Base-by-base conservation (phyloP, 2,329 filamentous ascomycete species). In the Epichloe baconii region DNA sequence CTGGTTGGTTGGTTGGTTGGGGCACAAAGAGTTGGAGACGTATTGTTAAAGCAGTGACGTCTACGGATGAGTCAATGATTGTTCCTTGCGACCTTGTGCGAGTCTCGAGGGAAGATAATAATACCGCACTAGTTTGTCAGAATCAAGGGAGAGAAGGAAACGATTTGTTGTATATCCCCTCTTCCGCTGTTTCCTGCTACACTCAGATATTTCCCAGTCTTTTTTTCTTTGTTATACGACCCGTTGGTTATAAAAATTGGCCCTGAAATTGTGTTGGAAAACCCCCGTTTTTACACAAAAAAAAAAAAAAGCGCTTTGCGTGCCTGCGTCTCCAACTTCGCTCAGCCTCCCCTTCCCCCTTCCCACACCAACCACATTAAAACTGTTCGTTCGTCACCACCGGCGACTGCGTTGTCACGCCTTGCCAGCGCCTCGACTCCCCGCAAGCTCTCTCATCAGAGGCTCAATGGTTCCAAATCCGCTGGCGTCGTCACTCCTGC, bases 371-470 rank as follows among this genome's bases (percentile, higher is more conserved):
- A 38, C n/a, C n/a, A 21, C 10, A 5, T 45, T 23, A 31, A 12
- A 42, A 46, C 5, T 44, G n/a, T 35, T 35, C 41, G 41, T 21
- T 43, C n/a, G 46, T 46, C 8, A 41, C n/a, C 10, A 49, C 41
- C n/a, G 50, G 45, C 19, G 50, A 44, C 31, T 49, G 14, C 34
- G 38, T 47, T 34, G 47, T 53, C 48, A 31, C 48, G n/a, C 14
- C 34, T 44, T 61, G 52, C 54, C 60, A 54, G 35, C 57, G 58
- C 47, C 61, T 44, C 26, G 58, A 54, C 44, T 57, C 59, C 5
- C 63, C 41, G 66, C 68, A 43, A 74, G 58, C 59, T 73, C 70
- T 50, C 68, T 63, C 68, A 73, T 74, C 45, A 74, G 55, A 8
- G 71, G 69, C 59, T 73, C 71, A 21, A 74, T 64, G 4, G 64